phyloP scores from a whole-genome alignment of 1,284 basidiomycete species.

The Ganoderma lingzhi region DNA sequence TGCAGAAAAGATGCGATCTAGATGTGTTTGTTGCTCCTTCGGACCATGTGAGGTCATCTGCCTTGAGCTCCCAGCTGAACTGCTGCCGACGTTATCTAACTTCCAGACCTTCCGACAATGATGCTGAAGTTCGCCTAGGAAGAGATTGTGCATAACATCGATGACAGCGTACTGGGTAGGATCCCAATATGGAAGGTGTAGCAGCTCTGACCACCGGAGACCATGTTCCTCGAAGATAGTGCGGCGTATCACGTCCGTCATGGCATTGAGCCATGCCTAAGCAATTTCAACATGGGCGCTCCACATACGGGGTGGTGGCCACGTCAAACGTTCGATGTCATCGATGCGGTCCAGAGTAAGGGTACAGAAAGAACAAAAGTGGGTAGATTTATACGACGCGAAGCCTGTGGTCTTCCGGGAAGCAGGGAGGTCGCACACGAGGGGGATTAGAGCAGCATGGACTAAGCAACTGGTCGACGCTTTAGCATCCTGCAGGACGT shows the following conservation, averaged over 20 bases:
- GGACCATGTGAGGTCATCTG: not conserved
- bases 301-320: slow-evolving; percentile 40
- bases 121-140: slow-evolving; percentile 15
- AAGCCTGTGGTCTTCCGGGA: slow-evolving; percentile 25
- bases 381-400: slow-evolving; percentile 8
- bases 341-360: slow-evolving; percentile 8
- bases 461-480: slow-evolving; percentile 9
- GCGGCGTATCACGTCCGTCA: slow-evolving; percentile 30
- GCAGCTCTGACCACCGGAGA: slow-evolving; percentile 46
- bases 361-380: slow-evolving; percentile 31
- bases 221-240: slow-evolving; percentile 38
- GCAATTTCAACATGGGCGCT: no score
- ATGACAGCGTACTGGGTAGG: slow-evolving; percentile 36
- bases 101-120: slow-evolving; percentile 16
- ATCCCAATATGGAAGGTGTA: slow-evolving; percentile 48
- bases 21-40: not conserved
- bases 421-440: slow-evolving; percentile 24
- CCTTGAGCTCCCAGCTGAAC: no score
- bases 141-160: slow-evolving; percentile 12
- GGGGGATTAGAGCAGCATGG: slow-evolving; percentile 19
- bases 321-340: slow-evolving; percentile 19
- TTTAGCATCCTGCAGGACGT: slow-evolving; percentile 3
- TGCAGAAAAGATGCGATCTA: not conserved
- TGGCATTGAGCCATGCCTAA: no score
- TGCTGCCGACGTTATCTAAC: no score